Evolutionary conservation across 1,284 basidiomycete species (phyloP).

Genomic region (Cryptococcus sp.): DNA sequence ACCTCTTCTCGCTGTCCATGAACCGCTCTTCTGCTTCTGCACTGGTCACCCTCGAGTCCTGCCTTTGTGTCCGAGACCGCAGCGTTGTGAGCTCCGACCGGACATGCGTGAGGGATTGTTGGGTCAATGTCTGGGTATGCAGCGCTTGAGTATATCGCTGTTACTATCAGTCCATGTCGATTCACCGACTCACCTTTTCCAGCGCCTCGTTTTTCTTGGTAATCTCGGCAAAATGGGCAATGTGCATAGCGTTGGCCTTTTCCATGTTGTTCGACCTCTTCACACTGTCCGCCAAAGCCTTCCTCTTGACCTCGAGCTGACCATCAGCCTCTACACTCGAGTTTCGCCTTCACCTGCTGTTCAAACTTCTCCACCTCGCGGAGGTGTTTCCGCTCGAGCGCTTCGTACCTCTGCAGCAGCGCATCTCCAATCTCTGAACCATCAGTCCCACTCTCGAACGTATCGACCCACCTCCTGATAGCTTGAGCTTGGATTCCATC

Average conservation of each 20-base stretch:
- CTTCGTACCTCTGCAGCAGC: slow-evolving; percentile 77
- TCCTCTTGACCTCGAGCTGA: slow-evolving; percentile 38
- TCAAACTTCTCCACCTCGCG: slow-evolving; percentile 31
- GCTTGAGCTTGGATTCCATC: slow-evolving; percentile 66
- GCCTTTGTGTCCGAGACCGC: slow-evolving; percentile 21
- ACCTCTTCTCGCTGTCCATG: slow-evolving; percentile 45
- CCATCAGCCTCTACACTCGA: slow-evolving; percentile 27
- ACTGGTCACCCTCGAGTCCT: slow-evolving; percentile 21
- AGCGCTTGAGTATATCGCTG: slow-evolving; percentile 71
- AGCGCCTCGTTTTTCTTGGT: slow-evolving; percentile 39
- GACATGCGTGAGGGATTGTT: slow-evolving; percentile 41
- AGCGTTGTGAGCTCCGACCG: slow-evolving; percentile 33
- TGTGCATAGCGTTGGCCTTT: slow-evolving; percentile 41
- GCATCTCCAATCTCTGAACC: slow-evolving; percentile 77
- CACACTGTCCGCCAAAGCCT: slow-evolving; percentile 34
- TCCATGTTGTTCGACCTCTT: slow-evolving; percentile 37
- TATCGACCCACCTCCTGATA: slow-evolving; percentile 71
- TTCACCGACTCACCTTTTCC: slow-evolving; percentile 40
- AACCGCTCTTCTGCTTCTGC: slow-evolving; percentile 49
- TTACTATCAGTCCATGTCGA: neutral
- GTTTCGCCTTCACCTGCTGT: slow-evolving; percentile 35
- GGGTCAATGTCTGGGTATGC: slow-evolving; percentile 41
- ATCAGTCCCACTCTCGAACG: neutral
- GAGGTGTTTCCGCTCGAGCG: slow-evolving; percentile 66
- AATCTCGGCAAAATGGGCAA: slow-evolving; percentile 36